Conservation (phyloP, 306 rosid species). For the Sphenostylis stenocarpa region DNA sequence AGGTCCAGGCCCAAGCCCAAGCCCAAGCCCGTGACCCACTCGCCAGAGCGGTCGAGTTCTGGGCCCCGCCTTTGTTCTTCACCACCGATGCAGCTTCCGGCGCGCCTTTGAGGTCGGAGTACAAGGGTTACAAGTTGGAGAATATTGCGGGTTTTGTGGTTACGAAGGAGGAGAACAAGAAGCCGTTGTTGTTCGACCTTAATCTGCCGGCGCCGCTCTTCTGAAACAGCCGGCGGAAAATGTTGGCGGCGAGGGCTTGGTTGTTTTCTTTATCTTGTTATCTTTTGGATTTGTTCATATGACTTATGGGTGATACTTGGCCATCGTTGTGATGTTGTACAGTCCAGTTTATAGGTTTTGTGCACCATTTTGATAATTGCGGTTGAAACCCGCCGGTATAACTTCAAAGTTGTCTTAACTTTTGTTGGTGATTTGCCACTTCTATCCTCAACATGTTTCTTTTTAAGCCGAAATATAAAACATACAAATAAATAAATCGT, state of each 20-base stretch:
- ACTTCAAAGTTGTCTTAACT: not conserved
- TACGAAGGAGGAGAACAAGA: conserved; percentile 44
- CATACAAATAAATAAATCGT: too few relatives aligned
- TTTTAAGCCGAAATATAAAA: too few relatives aligned
- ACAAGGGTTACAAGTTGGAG: conserved; percentile 58
- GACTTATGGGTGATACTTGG: conserved; percentile 5
- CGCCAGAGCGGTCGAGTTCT: conserved; percentile 18
- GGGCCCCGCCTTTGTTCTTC: conserved; percentile 37
- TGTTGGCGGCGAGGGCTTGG: not conserved
- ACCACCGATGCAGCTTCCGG: not conserved
- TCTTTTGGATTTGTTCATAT: not conserved
- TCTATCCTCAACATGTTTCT: too few relatives aligned
- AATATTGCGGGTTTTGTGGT: conserved; percentile 42
- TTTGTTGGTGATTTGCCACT: not conserved
- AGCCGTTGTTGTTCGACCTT: conserved; percentile 59
- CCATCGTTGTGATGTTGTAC: conserved; percentile 13
- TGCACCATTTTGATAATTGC: not conserved
- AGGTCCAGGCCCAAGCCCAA: not conserved
- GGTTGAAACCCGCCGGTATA: not conserved
- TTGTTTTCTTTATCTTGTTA: not conserved
- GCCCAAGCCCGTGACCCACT: not conserved
- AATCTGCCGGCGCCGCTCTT: conserved; percentile 62
- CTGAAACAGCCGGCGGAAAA: conserved; percentile 25
- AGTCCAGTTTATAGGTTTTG: not conserved
- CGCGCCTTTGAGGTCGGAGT: conserved; percentile 52